Evolutionary conservation across 2,329 filamentous ascomycete species (phyloP).

Genomic region (Neofusicoccum kwambonambiense): DNA sequence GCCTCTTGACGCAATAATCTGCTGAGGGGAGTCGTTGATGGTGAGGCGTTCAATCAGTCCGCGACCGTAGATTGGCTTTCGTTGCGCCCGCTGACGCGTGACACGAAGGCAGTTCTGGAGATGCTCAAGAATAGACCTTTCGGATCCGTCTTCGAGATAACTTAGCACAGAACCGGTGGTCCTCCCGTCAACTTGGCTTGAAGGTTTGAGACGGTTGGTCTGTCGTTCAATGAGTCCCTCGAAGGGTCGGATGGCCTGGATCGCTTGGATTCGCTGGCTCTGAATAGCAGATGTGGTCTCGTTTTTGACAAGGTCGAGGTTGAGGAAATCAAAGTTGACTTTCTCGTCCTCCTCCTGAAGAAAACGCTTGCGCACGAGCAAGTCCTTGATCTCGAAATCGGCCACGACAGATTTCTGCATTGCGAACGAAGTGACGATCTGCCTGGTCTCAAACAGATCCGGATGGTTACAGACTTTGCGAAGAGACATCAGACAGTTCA

Average conservation of each 20-base stretch:
- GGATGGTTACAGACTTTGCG: conserved; percentile 98
- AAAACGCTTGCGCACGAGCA: conserved; percentile 65
- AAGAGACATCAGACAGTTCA: conserved; percentile 96
- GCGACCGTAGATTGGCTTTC: conserved; percentile 77
- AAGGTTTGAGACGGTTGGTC: conserved; percentile 55
- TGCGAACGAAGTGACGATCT: conserved; percentile 94
- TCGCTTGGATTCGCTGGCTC: conserved; percentile 36
- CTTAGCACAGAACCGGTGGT: conserved; percentile 68
- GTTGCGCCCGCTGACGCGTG: conserved; percentile 76
- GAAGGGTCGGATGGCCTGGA: conserved; percentile 66
- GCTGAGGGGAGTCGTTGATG: conserved; percentile 45
- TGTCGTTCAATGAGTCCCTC: conserved; percentile 72
- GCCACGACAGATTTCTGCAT: conserved; percentile 78
- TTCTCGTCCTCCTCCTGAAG: conserved; percentile 62
- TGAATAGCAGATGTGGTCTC: conserved; percentile 61
- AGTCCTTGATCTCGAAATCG: conserved; percentile 71
- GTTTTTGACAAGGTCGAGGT: conserved; percentile 70
- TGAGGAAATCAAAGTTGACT: conserved; percentile 74
- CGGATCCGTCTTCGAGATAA: conserved; percentile 65
- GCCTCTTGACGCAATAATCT: background rate
- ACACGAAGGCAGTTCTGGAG: conserved; percentile 78
- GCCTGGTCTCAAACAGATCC: conserved; percentile 91
- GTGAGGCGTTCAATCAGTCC: conserved; percentile 74
- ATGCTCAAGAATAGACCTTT: conserved; percentile 54
- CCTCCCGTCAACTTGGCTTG: conserved; percentile 59